Base-by-base conservation (phyloP, 495 filamentous ascomycete genomes). In the Talaromyces nanjingensis region DNA sequence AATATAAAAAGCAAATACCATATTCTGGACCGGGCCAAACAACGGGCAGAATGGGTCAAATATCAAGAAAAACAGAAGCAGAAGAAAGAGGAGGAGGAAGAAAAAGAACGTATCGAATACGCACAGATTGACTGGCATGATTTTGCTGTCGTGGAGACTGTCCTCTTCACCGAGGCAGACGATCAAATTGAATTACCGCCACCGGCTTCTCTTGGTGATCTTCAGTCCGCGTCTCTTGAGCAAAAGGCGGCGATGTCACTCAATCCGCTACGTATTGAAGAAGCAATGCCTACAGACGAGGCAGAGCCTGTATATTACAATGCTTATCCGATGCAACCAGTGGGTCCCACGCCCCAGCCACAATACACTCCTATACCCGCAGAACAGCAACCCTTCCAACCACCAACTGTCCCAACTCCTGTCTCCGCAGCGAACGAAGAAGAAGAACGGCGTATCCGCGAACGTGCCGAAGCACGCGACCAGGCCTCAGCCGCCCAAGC, bases 41-140 rank as follows among this genome's bases (percentile, higher is more conserved):
- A 90, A 70, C 81, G 94, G 52, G 91, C 92, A 2, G 91, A 96
- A 67, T 98, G 91, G 85, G 83, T 89, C 61, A 91, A 89, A 71
- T 89, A 86, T 70, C 89, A 92, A 71, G 89, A 93, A 66, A 82
- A 88, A 62, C 90, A 97, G 74, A 96, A 93, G 73, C 84, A 86
- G 63, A 89, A 91, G 80, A 89, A 94, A 66, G 92, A 96, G 68
- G 91, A 96, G 69, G 86, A 93, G 65, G 89, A 88, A 53, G 91
- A 96, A 72, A 86, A 89, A 68, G 92, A 97, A 73, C 86, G 86
- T 62, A 74, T 96, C 22, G 85, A 90, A 65, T 98, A 93, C 70
- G 88, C 90, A 8, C 88, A 93, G 69, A 94, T 98, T 67, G 94
- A 98, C 72, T 98, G 94, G 94, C 92, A 97, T 69, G 94, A 98